Conservation (phyloP, 225 moss, liverwort and hornwort species). For the Marchantia paleacea region DNA sequence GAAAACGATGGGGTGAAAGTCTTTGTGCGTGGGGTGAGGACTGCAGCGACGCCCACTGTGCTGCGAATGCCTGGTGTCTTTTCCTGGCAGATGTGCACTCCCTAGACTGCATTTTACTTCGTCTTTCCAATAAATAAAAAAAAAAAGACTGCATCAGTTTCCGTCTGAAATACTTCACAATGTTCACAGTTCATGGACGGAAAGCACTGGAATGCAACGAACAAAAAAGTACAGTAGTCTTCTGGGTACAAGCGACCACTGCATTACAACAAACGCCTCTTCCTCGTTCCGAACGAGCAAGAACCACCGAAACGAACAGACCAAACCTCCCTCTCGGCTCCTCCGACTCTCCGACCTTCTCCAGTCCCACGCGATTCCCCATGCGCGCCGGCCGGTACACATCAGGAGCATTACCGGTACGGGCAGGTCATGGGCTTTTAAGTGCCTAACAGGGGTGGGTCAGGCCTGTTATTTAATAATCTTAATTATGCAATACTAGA, state of each 20-base stretch:
- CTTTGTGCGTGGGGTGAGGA: too few relatives aligned
- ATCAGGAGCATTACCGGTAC: background rate
- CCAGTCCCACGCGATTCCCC: background rate
- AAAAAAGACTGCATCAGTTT: background rate
- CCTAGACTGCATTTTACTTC: too few relatives aligned
- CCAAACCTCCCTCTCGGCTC: background rate
- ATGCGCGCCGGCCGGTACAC: conserved; percentile 3
- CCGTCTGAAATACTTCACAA: background rate
- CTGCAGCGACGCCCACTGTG: background rate
- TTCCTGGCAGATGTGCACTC: background rate
- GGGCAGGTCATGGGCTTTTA: background rate
- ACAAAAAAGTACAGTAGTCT: background rate
- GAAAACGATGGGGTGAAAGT: too few relatives aligned
- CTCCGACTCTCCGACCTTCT: background rate
- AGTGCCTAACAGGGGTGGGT: too few relatives aligned
- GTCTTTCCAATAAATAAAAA: too few relatives aligned
- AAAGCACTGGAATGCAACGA: background rate
- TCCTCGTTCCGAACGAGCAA: background rate
- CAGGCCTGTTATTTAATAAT: too few relatives aligned
- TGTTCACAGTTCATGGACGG: background rate
- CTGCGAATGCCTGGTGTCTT: background rate
- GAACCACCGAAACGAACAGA: background rate
- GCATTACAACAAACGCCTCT: background rate
- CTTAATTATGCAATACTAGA: too few relatives aligned
- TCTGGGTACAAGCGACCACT: background rate